A percentile compares a stretch with the other conserved stretches of the same genome.
Evolutionary conservation across 805 yeast genomes (phyloP).

Genomic region (Helenozyma rhizophorensis): DNA sequence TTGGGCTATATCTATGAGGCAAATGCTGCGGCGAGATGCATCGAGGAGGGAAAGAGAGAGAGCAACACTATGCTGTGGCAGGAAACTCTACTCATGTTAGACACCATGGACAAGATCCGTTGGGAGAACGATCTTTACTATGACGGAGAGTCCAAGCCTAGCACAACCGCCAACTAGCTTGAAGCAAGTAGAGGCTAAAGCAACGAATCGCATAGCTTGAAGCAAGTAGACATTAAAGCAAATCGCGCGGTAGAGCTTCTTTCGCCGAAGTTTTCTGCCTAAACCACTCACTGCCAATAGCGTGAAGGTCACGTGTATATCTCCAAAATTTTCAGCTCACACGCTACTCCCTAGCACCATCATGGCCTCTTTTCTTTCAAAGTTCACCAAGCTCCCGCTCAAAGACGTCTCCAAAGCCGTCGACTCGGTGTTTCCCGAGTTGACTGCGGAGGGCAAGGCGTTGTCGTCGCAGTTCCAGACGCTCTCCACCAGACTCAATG

Average conservation of each 20-base stretch:
- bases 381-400: conserved; percentile 28
- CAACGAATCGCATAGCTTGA: neutral
- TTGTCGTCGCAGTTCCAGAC: conserved; percentile 76
- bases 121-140: conserved; percentile 40
- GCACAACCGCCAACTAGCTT: too few species aligned
- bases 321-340: conserved; percentile 7
- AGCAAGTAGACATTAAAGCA: neutral
- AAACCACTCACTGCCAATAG: too few species aligned
- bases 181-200: neutral
- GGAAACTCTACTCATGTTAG: conserved; percentile 46
- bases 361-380: conserved; percentile 28
- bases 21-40: conserved; percentile 46
- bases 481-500: conserved; percentile 54
- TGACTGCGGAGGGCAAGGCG: conserved; percentile 55
- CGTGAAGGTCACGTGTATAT: conserved; percentile 12
- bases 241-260: too few species aligned
- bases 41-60: conserved; percentile 35
- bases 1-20: conserved; percentile 56
- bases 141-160: conserved; percentile 29
- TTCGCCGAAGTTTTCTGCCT: too few species aligned
- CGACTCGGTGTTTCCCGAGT: conserved; percentile 23
- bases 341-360: conserved; percentile 3
- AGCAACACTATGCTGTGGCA: conserved; percentile 36
- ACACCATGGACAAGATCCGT: conserved; percentile 45
- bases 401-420: conserved; percentile 19